phyloP scores from a whole-genome alignment of 768 basidiomycete genomes.

The Agaricus bisporus region DNA sequence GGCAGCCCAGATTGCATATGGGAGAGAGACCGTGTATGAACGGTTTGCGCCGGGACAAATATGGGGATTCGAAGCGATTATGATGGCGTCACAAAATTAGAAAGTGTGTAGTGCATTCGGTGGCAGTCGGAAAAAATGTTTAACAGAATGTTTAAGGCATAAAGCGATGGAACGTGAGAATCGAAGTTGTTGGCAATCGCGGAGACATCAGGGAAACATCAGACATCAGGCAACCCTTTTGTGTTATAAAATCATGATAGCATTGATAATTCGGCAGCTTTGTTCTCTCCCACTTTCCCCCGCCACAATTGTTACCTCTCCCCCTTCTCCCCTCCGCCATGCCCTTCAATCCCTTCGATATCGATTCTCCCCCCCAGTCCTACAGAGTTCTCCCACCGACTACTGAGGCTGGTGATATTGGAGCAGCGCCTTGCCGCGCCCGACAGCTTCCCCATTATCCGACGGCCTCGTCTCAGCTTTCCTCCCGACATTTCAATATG shows the following conservation, averaged over 20 bases:
- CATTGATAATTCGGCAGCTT: slow-evolving; percentile 6
- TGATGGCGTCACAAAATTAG: background rate
- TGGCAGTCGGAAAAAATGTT: background rate
- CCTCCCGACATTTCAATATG: background rate
- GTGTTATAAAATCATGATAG: slow-evolving; percentile 2
- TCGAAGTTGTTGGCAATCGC: too few relatives aligned
- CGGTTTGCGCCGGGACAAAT: slow-evolving; percentile 13
- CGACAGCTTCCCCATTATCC: background rate
- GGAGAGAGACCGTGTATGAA: slow-evolving; percentile 10
- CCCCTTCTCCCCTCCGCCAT: background rate
- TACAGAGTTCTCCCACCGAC: background rate
- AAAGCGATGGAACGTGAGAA: too few relatives aligned
- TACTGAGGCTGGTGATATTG: too few relatives aligned
- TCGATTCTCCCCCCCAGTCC: slow-evolving; percentile 3
- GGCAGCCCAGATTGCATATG: slow-evolving; percentile 39
- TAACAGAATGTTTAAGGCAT: background rate
- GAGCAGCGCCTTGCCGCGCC: too few relatives aligned
- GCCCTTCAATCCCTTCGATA: slow-evolving; percentile 6
- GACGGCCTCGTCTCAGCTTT: background rate
- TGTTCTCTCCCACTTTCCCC: background rate
- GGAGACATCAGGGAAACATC: background rate
- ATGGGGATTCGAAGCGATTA: slow-evolving; percentile 3
- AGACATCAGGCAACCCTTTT: background rate
- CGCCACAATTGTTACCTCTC: background rate
- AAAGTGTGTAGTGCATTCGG: too few relatives aligned